phyloP scores from a whole-genome alignment of 2,329 filamentous ascomycete genomes.

The Fusarium succisae region DNA sequence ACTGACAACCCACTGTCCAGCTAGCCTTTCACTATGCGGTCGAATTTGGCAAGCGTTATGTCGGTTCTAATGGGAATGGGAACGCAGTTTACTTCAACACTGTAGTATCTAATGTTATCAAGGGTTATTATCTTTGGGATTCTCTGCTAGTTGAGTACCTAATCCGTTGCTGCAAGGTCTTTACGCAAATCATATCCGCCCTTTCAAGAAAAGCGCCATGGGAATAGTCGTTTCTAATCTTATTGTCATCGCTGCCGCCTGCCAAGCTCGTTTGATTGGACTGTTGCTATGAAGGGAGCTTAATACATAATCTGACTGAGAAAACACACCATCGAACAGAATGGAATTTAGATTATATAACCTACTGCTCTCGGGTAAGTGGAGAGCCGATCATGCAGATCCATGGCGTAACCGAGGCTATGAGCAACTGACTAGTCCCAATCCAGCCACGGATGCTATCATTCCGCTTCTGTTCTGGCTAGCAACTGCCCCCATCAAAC shows the following conservation, averaged over 20 bases:
- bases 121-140: accelerated
- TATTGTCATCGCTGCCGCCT: no score
- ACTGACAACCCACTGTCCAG: no score
- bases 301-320: neutral
- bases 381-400: neutral
- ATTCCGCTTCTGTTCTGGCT: neutral
- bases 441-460: neutral
- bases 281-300: neutral
- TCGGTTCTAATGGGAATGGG: no score
- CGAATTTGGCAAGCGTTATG: no score
- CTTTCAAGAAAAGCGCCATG: no score
- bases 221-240: no score
- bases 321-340: neutral
- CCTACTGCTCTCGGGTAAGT: neutral
- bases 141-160: no score
- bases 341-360: neutral
- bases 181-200: no score
- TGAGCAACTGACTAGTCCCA: neutral
- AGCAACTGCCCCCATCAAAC: neutral
- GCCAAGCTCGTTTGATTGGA: no score
- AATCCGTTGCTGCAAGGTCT: accelerated
- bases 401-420: neutral
- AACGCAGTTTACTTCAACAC: no score
- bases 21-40: no score
- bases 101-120: no score